Evolutionary conservation across 78 protist genomes (phyloP).

Genomic region (Tieghemostelium lacteum): DNA sequence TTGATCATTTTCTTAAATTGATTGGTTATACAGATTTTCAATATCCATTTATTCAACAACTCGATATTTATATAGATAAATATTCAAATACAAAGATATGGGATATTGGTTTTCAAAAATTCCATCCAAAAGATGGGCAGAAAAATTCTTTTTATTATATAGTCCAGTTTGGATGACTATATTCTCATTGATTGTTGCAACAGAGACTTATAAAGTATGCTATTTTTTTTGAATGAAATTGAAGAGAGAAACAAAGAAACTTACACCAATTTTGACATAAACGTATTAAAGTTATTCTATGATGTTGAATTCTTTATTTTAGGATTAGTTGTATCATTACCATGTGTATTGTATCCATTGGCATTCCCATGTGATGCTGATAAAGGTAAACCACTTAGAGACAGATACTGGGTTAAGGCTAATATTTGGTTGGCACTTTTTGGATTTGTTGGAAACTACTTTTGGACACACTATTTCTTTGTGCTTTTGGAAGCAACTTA

Average conservation of each 20-base stretch:
- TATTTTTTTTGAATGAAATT: too few species aligned
- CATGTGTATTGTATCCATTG: constrained; percentile 68
- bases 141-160: constrained; percentile 67
- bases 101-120: constrained; percentile 53
- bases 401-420: constrained; percentile 78
- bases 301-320: constrained; percentile 71
- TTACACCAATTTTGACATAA: not conserved
- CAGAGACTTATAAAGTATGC: constrained; percentile 71
- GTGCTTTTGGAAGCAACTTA: constrained; percentile 78
- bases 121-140: constrained; percentile 70
- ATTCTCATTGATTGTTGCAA: constrained; percentile 48
- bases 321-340: constrained; percentile 68
- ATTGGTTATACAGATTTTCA: too few species aligned
- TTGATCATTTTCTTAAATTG: too few species aligned
- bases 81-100: not conserved
- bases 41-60: too few species aligned
- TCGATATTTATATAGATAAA: too few species aligned
- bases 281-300: constrained; percentile 18
- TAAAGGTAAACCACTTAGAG: constrained; percentile 58
- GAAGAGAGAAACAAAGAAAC: not conserved
- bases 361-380: constrained; percentile 74
- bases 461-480: constrained; percentile 88
- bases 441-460: constrained; percentile 84
- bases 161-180: constrained; percentile 64
- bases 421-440: constrained; percentile 79